These are phyloP conservation scores for Linanthus parryae DNA, from an alignment of 148 eudicot genomes.

Conservation along the genomic window DNA sequence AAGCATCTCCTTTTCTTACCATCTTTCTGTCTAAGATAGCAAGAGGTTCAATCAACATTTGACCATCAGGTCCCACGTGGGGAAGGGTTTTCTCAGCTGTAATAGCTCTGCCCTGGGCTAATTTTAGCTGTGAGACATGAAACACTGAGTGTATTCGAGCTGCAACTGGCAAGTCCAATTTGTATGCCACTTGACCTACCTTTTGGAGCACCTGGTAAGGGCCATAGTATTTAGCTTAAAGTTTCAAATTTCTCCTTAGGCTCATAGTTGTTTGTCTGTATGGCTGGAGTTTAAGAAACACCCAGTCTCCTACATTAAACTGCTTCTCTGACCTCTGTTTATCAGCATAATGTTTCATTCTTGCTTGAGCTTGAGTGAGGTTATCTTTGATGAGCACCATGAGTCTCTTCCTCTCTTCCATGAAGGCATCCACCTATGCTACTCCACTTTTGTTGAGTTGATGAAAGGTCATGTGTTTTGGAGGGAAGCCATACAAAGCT, in stretches of 20 bases:
- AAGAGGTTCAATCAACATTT: no score
- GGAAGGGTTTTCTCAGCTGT: no score
- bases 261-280: not conserved
- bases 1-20: no score
- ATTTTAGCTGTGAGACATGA: conserved; percentile 1
- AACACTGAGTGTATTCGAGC: not conserved
- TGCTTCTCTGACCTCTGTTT: not conserved
- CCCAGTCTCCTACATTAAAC: conserved; percentile 2
- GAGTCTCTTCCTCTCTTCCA: no score
- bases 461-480: no score
- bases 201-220: not conserved
- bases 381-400: no score
- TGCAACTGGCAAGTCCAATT: not conserved
- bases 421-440: no score
- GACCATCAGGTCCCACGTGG: no score
- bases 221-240: not conserved
- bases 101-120: no score
- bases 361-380: not conserved
- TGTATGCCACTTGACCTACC: not conserved
- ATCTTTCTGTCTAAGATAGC: no score
- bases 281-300: not conserved
- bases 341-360: not conserved
- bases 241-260: not conserved
- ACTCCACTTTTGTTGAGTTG: no score
- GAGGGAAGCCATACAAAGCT: no score